Percentiles rank a stretch among this genome's conserved stretches.
These are phyloP conservation scores for Sarcodon aspratus DNA, from an alignment of 768 basidiomycete species.

Conservation along the genomic window DNA sequence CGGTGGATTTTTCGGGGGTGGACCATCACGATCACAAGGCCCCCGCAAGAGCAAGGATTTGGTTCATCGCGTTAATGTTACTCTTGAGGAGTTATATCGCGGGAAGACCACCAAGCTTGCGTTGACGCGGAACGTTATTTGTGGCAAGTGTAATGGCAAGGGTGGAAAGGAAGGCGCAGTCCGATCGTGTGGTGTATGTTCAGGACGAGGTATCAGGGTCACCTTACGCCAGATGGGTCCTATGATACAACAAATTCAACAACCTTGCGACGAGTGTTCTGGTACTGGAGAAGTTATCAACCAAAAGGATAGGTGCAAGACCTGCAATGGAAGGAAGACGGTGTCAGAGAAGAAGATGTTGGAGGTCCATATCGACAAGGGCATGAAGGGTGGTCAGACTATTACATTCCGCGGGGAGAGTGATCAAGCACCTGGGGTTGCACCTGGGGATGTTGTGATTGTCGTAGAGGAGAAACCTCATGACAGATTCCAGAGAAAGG, in stretches of 20 bases:
- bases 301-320: constrained; percentile 80
- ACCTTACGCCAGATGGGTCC: constrained; percentile 96
- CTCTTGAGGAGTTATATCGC: constrained; percentile 98
- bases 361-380: constrained; percentile 97
- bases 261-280: constrained; percentile 85
- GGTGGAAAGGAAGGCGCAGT: constrained; percentile 98
- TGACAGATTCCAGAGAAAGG: constrained; percentile 78
- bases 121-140: constrained; percentile 90
- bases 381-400: constrained; percentile 91
- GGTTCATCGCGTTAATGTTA: constrained; percentile 90
- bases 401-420: constrained; percentile 85
- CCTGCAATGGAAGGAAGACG: constrained; percentile 94
- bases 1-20: constrained; percentile 68
- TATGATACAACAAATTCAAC: constrained; percentile 99
- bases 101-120: constrained; percentile 98
- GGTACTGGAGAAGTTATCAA: constrained; percentile 96
- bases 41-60: constrained; percentile 96
- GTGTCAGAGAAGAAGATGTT: constrained; percentile 90
- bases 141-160: constrained; percentile 87
- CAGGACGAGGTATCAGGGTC: constrained; percentile 84
- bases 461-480: constrained; percentile 91
- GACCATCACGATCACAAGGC: constrained; percentile 49
- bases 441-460: constrained; percentile 91
- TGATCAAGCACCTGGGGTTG: constrained; percentile 80
- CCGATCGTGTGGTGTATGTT: constrained; percentile 63